Base-by-base conservation (phyloP, 176 grass and related monocot species). In the Hyparrhenia diplandra region DNA sequence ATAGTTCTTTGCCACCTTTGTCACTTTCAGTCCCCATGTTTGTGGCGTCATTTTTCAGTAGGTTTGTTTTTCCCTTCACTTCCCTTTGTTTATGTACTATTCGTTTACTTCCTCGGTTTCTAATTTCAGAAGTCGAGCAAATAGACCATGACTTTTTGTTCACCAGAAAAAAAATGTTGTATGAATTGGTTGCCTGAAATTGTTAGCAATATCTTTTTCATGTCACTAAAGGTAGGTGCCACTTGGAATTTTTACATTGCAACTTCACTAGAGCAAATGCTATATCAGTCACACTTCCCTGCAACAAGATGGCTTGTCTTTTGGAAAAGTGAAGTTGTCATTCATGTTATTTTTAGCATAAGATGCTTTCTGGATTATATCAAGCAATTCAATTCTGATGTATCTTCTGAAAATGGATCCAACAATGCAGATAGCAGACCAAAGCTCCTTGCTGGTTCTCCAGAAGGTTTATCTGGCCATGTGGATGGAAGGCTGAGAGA, bases 371-470 rank as follows among this genome's bases (percentile, higher is more conserved):
- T 32, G 75, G 64, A 59, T 41, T 41, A 41, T 64, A 46, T 10
- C 58, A 60, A 60, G 58, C 21, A 60, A 60, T 60, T 3, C 28
- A 12, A 25, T 71, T 37, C 64, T 51, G 40, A 82, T 34, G 24
- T 10, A 74, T 62, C 7, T 84, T 67, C 8, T 73, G 43, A 73
- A 77, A 65, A 83, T 83, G 59, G 61, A 47, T 74, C 46, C 25
- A 47, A 78, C 18, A 90, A 71, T 84, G 82, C 89, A 99, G 97
- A 96, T 89, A 96, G 90, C 74, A 99, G 90, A 62, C 97, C 97
- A 18, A 99, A 99, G 74, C 89, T 99, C 79, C 64, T 99, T 47
- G 85, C 93, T 71, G 97, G 97, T 87, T 99, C 97, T 7, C 66
- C 85, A 13, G 91, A 93, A 82, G 97, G 97, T 23, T 83, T 93